These are phyloP conservation scores for Aegilops longissima DNA, from an alignment of 176 grass and related monocot genomes.

Conservation along the genomic window DNA sequence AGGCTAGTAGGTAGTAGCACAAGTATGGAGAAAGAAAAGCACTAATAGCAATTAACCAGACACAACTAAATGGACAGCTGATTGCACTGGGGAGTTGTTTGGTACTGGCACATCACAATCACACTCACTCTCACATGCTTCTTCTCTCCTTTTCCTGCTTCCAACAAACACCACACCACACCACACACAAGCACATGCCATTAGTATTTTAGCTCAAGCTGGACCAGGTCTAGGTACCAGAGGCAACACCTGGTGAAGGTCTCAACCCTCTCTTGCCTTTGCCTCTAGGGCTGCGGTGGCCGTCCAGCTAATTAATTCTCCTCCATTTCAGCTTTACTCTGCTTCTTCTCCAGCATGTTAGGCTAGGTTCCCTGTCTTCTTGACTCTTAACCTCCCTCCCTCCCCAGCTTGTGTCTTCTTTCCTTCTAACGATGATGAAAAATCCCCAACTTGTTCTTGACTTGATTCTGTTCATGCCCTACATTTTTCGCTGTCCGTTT, in stretches of 20 bases:
- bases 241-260: neutral
- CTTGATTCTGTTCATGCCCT: neutral
- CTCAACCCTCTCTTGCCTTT: neutral
- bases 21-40: neutral
- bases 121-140: neutral
- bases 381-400: too few relatives aligned
- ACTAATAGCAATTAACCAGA: neutral
- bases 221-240: neutral
- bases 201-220: neutral
- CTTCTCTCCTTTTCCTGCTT: neutral
- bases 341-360: neutral
- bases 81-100: neutral
- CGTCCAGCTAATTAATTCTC: neutral
- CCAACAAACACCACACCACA: neutral
- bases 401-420: too few relatives aligned
- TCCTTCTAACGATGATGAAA: too few relatives aligned
- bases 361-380: neutral
- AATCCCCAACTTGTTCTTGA: neutral
- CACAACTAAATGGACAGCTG: neutral
- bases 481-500: too few relatives aligned
- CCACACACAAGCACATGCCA: neutral
- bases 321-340: neutral
- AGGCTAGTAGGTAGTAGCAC: too few relatives aligned
- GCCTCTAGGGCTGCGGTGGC: too few relatives aligned
- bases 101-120: neutral